A percentile compares a stretch with the other conserved stretches of the same genome.
Conservation (phyloP, 805 yeast species). For the Cyberlindnera nakhonratchasimensis region DNA sequence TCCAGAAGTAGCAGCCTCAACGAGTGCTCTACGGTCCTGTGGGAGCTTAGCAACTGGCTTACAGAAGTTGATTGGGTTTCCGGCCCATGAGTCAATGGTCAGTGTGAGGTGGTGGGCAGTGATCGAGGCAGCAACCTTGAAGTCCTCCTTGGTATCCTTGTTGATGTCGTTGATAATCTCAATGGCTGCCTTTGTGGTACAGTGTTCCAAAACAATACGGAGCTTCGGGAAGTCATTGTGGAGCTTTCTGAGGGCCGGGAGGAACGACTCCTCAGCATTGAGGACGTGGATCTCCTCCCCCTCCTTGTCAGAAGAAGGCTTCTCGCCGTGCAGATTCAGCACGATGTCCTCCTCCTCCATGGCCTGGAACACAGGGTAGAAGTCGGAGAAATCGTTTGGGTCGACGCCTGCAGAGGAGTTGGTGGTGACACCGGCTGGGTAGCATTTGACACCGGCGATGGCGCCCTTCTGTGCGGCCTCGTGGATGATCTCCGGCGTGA, state of each 20-base stretch:
- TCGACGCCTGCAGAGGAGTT: conserved; percentile 90
- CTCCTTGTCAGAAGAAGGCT: conserved; percentile 59
- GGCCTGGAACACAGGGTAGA: conserved; percentile 86
- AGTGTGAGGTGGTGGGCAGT: conserved; percentile 93
- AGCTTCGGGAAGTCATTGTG: conserved; percentile 82
- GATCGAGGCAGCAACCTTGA: conserved; percentile 83
- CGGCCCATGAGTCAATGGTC: conserved; percentile 95
- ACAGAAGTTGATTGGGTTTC: conserved; percentile 91
- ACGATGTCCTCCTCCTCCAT: conserved; percentile 78
- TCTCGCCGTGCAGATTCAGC: conserved; percentile 92
- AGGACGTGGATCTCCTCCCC: conserved; percentile 77
- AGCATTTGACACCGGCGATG: conserved; percentile 88
- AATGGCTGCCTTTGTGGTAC: conserved; percentile 88
- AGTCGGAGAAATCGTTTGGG: conserved; percentile 83
- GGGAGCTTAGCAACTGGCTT: conserved; percentile 98
- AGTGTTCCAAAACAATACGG: conserved; percentile 88
- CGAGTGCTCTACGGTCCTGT: conserved; percentile 71
- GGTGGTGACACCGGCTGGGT: conserved; percentile 99
- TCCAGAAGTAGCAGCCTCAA: conserved; percentile 88
- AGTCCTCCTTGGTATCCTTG: conserved; percentile 32
- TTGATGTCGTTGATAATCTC: conserved; percentile 72
- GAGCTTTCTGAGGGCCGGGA: conserved; percentile 81
- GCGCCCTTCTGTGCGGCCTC: conserved; percentile 69
- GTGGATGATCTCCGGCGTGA: conserved; percentile 82
- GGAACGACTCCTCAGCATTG: conserved; percentile 89